Evolutionary conservation across 2,329 filamentous ascomycete species (phyloP), one percentile per base, ranked within the genome.

Genomic region (Fusarium lyarnte): DNA sequence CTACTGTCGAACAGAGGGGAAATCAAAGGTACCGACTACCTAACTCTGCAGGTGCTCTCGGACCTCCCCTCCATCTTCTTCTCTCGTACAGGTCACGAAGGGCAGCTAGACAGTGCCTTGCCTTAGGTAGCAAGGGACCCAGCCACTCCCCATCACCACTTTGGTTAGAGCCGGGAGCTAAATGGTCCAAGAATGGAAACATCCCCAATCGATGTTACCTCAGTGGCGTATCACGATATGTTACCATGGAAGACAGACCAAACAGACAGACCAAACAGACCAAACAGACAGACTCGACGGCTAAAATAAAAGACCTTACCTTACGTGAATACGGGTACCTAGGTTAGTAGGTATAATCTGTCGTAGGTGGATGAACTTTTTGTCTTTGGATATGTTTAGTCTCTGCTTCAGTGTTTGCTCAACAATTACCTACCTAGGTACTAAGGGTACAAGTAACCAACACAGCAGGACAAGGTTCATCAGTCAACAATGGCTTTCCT

Each of bases 81-180:
- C 53, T 57, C 53, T 57, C 39, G 27, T 29, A 57, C 52, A 58
- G 38, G 47, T 25, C 49, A 43, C 25, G 58, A 61, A 41, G 53
- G 51, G 58, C 53, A 54, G 41, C 54, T 35, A 58, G 41, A 33
- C 41, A 46, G 36, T 57, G 46, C 63, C 41, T 51, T 39, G 27
- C 41, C 25, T 66, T 53, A 29, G 27, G 27, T 29, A 58, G 36
- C 58, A 41, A 67, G 39, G 63, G 38, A 33, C 69, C 63, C 59
- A 74, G 58, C 67, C 71, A 73, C 63, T 67, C 41, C 25, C 58
- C 35, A 58, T 69, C 65, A 58, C 58, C 35, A 58, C 51, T 53
- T 51, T 62, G 66, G 66, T 69, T 69, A 63, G 71, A 35, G 39
- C 64, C 71, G 71, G 71, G 66, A 73, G 69, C 70, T 73, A 74